These are phyloP conservation scores for Triadica sebifera DNA, from an alignment of 345 rosid genomes.

Conservation along the genomic window DNA sequence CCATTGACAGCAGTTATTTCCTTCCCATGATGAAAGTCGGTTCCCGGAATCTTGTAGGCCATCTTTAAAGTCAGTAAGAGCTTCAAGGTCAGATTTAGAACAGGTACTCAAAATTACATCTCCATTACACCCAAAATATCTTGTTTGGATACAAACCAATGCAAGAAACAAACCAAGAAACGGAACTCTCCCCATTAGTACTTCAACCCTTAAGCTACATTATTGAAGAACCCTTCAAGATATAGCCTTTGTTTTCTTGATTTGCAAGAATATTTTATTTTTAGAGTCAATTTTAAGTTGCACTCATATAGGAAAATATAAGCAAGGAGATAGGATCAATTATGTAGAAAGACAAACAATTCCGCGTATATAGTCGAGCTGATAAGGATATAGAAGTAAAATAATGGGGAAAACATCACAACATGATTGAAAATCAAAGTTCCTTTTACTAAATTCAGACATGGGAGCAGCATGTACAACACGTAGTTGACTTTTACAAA, in stretches of 20 bases:
- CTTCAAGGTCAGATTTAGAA: slow-evolving; percentile 25
- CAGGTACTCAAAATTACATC: slow-evolving; percentile 24
- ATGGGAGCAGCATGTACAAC: not conserved
- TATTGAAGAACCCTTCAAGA: not conserved
- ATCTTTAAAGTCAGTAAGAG: slow-evolving; percentile 33
- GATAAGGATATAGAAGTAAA: not conserved
- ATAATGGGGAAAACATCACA: not conserved
- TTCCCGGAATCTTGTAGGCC: slow-evolving; percentile 33
- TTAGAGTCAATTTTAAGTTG: not conserved
- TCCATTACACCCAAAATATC: slow-evolving; percentile 19
- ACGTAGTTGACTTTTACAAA: not conserved
- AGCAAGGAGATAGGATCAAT: not conserved
- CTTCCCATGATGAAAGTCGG: slow-evolving; percentile 36
- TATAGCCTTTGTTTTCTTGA: slow-evolving; percentile 3
- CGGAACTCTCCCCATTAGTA: slow-evolving; percentile 17
- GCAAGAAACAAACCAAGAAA: slow-evolving; percentile 11
- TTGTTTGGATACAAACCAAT: slow-evolving; percentile 16
- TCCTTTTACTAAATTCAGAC: not conserved
- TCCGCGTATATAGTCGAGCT: not conserved
- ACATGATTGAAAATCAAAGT: not conserved
- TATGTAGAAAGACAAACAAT: not conserved
- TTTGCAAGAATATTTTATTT: not conserved
- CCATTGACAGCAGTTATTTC: slow-evolving; percentile 44
- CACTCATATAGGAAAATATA: not conserved
- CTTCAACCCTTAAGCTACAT: not conserved